These are phyloP conservation scores for Triticum monococcum DNA, from an alignment of 176 grass and related monocot genomes.

Conservation along the genomic window DNA sequence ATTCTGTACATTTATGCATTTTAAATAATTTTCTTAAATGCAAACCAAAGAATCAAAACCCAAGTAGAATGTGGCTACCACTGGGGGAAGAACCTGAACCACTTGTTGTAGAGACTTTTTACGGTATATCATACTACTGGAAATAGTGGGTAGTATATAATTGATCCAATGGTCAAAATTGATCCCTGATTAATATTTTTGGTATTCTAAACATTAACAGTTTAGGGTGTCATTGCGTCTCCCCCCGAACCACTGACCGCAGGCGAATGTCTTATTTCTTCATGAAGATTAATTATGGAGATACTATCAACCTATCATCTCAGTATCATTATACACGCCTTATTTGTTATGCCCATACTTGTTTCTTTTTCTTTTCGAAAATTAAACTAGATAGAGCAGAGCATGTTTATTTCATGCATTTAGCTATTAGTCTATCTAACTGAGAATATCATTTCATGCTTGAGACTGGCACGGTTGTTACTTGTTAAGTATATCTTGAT, in stretches of 20 bases:
- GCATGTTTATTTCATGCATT: background rate
- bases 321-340: background rate
- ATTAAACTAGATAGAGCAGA: background rate
- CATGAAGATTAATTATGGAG: background rate
- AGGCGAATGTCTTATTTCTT: background rate
- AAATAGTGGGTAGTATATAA: too few relatives aligned
- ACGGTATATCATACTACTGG: too few relatives aligned
- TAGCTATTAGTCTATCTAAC: background rate
- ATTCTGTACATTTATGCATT: background rate
- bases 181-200: background rate
- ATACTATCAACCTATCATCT: background rate
- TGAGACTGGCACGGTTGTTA: background rate
- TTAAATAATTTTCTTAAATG: background rate
- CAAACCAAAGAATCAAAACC: background rate
- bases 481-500: background rate
- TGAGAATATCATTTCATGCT: background rate
- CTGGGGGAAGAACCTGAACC: background rate
- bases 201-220: background rate
- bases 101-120: background rate
- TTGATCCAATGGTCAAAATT: too few relatives aligned
- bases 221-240: background rate
- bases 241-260: background rate
- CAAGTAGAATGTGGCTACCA: background rate
- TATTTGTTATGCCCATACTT: background rate
- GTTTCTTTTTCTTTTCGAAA: background rate